Evolutionary conservation across 1,284 basidiomycete species (phyloP).

Genomic region (Trichosporon faecale): DNA sequence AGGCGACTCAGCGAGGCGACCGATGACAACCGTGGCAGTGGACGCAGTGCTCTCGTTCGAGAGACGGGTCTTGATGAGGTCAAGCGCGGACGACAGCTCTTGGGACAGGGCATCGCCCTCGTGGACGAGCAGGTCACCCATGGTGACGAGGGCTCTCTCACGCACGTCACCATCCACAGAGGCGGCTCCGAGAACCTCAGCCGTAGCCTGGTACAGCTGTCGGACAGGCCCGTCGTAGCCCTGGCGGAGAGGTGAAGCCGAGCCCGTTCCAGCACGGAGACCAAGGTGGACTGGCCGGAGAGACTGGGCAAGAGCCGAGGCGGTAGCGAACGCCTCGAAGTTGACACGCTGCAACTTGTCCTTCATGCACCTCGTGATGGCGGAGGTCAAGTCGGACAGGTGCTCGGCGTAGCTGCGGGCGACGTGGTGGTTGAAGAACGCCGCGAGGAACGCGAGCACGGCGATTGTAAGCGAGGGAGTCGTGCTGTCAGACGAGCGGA

Average conservation of each 20-base stretch:
- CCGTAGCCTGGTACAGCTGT: slow-evolving; percentile 69
- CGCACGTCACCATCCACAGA: slow-evolving; percentile 91
- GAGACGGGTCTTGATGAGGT: slow-evolving; percentile 73
- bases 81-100: slow-evolving; percentile 52
- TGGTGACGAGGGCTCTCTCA: slow-evolving; percentile 71
- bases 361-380: slow-evolving; percentile 67
- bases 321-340: slow-evolving; percentile 70
- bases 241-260: slow-evolving; percentile 37
- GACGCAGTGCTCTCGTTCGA: slow-evolving; percentile 58
- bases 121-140: slow-evolving; percentile 81
- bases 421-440: slow-evolving; percentile 78
- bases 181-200: slow-evolving; percentile 67
- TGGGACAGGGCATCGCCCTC: slow-evolving; percentile 64
- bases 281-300: slow-evolving; percentile 41
- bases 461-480: slow-evolving; percentile 73
- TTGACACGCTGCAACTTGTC: slow-evolving; percentile 55
- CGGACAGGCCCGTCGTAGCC: slow-evolving; percentile 58
- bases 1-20: slow-evolving; percentile 53
- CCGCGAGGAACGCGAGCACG: slow-evolving; percentile 75
- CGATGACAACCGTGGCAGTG: slow-evolving; percentile 54
- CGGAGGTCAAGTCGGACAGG: slow-evolving; percentile 65
- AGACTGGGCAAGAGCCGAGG: slow-evolving; percentile 54
- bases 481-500: slow-evolving; percentile 57
- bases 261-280: slow-evolving; percentile 24
- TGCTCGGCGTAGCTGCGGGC: slow-evolving; percentile 63